Conservation (phyloP, 768 basidiomycete species). For the Polyporus arcularius region DNA sequence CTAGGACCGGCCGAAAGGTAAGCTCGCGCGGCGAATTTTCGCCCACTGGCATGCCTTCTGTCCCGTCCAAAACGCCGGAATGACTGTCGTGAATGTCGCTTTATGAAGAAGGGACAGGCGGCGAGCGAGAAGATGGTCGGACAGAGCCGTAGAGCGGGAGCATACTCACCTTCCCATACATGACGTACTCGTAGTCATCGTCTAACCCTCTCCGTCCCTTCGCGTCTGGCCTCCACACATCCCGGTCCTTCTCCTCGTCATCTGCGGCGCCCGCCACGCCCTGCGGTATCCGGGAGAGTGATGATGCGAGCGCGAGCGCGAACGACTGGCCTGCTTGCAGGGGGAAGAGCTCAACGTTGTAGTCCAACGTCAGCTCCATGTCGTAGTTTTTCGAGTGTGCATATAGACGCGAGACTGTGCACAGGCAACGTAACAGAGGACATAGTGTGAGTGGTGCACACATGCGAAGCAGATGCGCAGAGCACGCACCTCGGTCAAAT, state of each 20-base stretch:
- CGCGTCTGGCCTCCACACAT: slow-evolving; percentile 85
- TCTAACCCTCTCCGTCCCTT: slow-evolving; percentile 82
- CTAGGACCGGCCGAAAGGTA: too few species aligned
- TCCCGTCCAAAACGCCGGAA: too few species aligned
- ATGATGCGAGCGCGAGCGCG: slow-evolving; percentile 84
- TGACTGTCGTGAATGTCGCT: not conserved
- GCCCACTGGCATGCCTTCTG: too few species aligned
- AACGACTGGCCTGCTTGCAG: slow-evolving; percentile 69
- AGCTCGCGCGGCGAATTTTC: too few species aligned
- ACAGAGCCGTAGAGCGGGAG: not conserved
- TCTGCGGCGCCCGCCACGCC: slow-evolving; percentile 57
- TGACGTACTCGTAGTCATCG: slow-evolving; percentile 97
- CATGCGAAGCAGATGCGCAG: not conserved
- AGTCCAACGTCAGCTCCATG: slow-evolving; percentile 93
- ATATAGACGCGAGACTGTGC: slow-evolving; percentile 84
- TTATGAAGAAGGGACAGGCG: too few species aligned
- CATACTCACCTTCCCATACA: slow-evolving; percentile 91
- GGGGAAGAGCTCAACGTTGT: slow-evolving; percentile 90
- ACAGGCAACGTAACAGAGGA: too few species aligned
- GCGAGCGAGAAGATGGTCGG: not conserved
- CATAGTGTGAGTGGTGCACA: not conserved
- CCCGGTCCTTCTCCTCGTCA: slow-evolving; percentile 68
- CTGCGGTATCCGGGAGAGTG: slow-evolving; percentile 59
- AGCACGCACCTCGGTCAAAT: slow-evolving; percentile 75
- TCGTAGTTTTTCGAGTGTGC: slow-evolving; percentile 89